These are phyloP conservation scores for Clonostachys chloroleuca DNA, from an alignment of 2,329 filamentous ascomycete species.

Conservation along the genomic window DNA sequence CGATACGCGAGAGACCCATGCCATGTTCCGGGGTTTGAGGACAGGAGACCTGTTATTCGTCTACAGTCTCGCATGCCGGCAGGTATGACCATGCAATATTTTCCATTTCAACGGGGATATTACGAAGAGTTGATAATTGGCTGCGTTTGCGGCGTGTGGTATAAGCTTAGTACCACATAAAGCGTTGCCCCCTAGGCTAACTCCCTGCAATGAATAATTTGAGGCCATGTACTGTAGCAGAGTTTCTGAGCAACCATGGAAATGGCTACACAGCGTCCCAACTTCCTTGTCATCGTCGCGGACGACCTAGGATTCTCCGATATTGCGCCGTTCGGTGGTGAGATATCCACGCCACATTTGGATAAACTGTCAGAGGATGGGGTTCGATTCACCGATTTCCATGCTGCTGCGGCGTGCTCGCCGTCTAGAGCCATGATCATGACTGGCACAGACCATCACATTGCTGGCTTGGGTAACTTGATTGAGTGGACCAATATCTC, in stretches of 20 bases:
- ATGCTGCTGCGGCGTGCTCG: slow-evolving; percentile 54
- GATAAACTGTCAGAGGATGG: slow-evolving; percentile 42
- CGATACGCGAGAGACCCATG: too few relatives aligned
- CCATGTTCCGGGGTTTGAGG: too few relatives aligned
- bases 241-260: background rate
- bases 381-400: slow-evolving; percentile 52
- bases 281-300: slow-evolving; percentile 18
- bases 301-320: slow-evolving; percentile 19
- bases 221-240: too few relatives aligned
- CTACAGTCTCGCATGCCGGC: too few relatives aligned
- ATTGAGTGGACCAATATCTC: slow-evolving; percentile 29
- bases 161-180: too few relatives aligned
- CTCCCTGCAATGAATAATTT: too few relatives aligned
- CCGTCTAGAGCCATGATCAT: slow-evolving; percentile 56
- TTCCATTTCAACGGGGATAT: too few relatives aligned
- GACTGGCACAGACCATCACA: slow-evolving; percentile 54
- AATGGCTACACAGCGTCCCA: slow-evolving; percentile 11
- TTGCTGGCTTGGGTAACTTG: slow-evolving; percentile 48
- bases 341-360: slow-evolving; percentile 52
- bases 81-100: too few relatives aligned
- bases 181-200: too few relatives aligned
- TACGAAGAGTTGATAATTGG: too few relatives aligned
- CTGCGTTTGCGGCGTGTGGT: too few relatives aligned
- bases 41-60: too few relatives aligned
- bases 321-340: slow-evolving; percentile 39